These are phyloP conservation scores for Trichoderma asperelloides DNA, from an alignment of 495 filamentous ascomycete species.

Conservation along the genomic window DNA sequence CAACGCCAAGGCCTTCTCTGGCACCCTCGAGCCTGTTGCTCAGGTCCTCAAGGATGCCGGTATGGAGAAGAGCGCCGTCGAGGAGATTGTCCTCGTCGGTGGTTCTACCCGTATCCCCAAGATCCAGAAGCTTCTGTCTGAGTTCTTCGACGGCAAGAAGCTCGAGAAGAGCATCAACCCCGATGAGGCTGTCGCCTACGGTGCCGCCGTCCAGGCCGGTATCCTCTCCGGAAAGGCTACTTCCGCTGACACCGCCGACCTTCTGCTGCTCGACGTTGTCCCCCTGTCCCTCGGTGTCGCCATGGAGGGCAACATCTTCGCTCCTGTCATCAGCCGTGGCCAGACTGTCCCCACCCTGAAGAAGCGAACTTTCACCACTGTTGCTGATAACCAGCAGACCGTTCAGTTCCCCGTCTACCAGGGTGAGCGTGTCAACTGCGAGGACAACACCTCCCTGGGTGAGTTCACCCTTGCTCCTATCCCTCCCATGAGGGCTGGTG, in stretches of 20 bases:
- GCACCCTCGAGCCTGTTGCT: conserved; percentile 95
- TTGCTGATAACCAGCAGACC: conserved; percentile 91
- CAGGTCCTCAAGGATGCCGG: conserved; percentile 95
- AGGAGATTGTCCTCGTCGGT: conserved; percentile 98
- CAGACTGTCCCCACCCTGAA: conserved; percentile 88
- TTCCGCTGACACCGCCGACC: conserved; percentile 89
- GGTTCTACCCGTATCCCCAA: conserved; percentile 98
- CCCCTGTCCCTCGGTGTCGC: conserved; percentile 98
- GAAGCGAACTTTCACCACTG: conserved; percentile 96
- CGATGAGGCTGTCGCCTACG: conserved; percentile 97
- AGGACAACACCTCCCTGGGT: conserved; percentile 97
- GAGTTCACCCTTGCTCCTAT: conserved; percentile 98
- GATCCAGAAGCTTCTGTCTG: conserved; percentile 96
- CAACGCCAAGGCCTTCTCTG: conserved; percentile 92
- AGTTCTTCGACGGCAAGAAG: conserved; percentile 99
- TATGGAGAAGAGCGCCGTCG: conserved; percentile 88
- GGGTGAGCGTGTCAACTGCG: conserved; percentile 98
- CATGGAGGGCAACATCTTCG: conserved; percentile 99
- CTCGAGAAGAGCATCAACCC: conserved; percentile 99
- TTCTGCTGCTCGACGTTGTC: conserved; percentile 92
- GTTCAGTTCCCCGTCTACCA: conserved; percentile 98
- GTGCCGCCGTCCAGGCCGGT: conserved; percentile 96
- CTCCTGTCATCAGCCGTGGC: conserved; percentile 86
- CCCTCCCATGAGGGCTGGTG: conserved; percentile 95
- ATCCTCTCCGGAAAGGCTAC: conserved; percentile 96